Evolutionary conservation across 2,329 filamentous ascomycete genomes (phyloP), one percentile per base, ranked within the genome.

Genomic region (Ceratocystis cacaofunesta): DNA sequence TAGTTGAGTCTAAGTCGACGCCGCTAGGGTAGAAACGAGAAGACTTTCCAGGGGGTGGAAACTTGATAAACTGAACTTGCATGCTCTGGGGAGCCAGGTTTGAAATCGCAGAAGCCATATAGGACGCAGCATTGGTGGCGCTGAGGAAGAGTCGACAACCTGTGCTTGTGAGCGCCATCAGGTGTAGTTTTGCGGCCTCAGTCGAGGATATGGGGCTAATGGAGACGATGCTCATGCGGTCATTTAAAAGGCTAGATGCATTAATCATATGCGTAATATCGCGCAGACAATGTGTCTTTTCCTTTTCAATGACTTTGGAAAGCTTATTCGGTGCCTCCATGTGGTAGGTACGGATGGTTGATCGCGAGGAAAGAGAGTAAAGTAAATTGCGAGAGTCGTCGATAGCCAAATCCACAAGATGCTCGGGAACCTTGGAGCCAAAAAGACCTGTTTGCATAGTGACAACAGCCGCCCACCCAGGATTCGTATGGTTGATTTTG

Each of bases 11-110:
- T 68, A 78, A 70, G 70, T 82, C 78, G 8, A 80, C 72, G 1
- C 75, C 70, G 1, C 74, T 70, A 41, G 81, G 78, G n/a, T 70
- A 70, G 12, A 55, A 61, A 65, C 46, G n/a, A 72, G 70, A 44
- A 22, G 70, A 74, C 68, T 69, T 75, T 67, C 75, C 77, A 48
- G 78, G 74, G 0, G 94, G 94, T 1, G 95, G 94, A 67, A 96
- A 95, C 72, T 94, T 95, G 75, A 99, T 90, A 72, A 95, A 94
- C 70, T 95, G 88, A n/a, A 96, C 85, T 74, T 96, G 92, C 90
- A 99, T 96, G 75, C 90, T 96, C 70, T 89, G 92, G 0, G 94
- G 92, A 0, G 89, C 85, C 66, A 80, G 74, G 67, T 80, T 86
- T 6, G 83, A 80, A 22, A 82, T 79, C 25, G 82, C 82, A 15